Evolutionary conservation across 345 rosid genomes (phyloP).

Genomic region (Citrus hindsii): DNA sequence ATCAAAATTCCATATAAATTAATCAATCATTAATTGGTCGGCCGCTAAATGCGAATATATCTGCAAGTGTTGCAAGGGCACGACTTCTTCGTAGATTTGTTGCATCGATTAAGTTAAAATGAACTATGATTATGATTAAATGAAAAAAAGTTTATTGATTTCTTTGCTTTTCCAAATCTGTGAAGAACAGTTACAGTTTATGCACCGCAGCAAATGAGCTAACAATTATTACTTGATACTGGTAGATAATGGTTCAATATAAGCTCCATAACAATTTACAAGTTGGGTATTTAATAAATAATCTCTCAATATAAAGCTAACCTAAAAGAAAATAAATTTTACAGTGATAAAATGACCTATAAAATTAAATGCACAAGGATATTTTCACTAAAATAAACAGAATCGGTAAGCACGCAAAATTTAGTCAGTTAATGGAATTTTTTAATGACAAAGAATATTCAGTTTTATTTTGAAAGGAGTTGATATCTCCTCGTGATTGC

Average conservation of each 20-base stretch:
- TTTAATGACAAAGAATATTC: too few relatives aligned
- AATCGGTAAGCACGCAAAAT: too few relatives aligned
- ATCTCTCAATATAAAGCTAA: not conserved
- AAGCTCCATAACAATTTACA: not conserved
- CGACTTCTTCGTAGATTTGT: not conserved
- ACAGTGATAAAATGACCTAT: too few relatives aligned
- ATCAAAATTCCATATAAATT: not conserved
- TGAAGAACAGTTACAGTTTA: not conserved
- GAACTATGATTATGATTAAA: not conserved
- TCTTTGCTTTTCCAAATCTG: not conserved
- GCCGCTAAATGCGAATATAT: slow-evolving; percentile 3
- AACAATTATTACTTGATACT: not conserved
- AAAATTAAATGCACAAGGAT: too few relatives aligned
- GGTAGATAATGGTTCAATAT: not conserved
- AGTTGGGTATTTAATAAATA: not conserved
- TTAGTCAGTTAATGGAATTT: too few relatives aligned
- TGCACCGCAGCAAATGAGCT: not conserved
- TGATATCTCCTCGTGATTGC: too few relatives aligned
- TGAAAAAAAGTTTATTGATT: not conserved
- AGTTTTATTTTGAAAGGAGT: too few relatives aligned
- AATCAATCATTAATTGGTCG: not conserved
- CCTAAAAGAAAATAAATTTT: not conserved
- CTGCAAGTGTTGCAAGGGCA: not conserved
- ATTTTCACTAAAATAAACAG: too few relatives aligned
- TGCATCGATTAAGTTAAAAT: not conserved